Base-by-base conservation (phyloP, 441 rosid species). In the Daphne laureola region DNA sequence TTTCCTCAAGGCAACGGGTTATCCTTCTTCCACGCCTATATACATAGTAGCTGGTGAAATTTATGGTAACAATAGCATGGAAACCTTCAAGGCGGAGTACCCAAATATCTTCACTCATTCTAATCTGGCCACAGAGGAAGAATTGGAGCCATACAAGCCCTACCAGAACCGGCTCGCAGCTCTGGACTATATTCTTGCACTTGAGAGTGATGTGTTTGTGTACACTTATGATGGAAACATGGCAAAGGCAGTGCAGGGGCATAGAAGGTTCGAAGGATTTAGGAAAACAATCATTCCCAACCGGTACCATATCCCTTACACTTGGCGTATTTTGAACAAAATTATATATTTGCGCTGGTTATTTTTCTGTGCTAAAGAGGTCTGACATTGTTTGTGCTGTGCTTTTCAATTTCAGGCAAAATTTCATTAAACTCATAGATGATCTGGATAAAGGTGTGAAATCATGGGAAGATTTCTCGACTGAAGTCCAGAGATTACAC, bases 211-310 rank as follows among this genome's bases (percentile, higher is more conserved):
- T 46, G 96, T 88, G 31, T 87, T 91, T 70, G 79, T 86, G 46
- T 84, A 87, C 65, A 86, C 96, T 2, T 88, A 87, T 4, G 96
- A 87, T 57, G 96, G 98, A 23, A 91, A 91, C 53, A 91, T 91
- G 98, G 98, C 98, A 9, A 91, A 84, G 67, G 97, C 97, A 14
- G 98, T 93, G 46, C 97, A 93, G 69, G 98, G 97, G 38, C 97
- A 93, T 41, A 57, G 98, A 66, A 71, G 74, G 59, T 93, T 89
- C 56, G 90, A 83, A 73, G 95, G 97, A 40, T 92, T 86, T 58
- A 67, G 84, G 45, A 92, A 82, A 71, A 84, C 96, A 17, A 82
- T 92, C 60, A 86, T 78, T 66, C 98, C 98, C 17, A 84, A 89
- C 81, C 81, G 86, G 98, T 90, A 31, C 38, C 38, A 31, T 31